A percentile compares a stretch with the other conserved stretches of the same genome.
phyloP scores from a whole-genome alignment of 2,329 filamentous ascomycete species.

The Epichloe baconii region DNA sequence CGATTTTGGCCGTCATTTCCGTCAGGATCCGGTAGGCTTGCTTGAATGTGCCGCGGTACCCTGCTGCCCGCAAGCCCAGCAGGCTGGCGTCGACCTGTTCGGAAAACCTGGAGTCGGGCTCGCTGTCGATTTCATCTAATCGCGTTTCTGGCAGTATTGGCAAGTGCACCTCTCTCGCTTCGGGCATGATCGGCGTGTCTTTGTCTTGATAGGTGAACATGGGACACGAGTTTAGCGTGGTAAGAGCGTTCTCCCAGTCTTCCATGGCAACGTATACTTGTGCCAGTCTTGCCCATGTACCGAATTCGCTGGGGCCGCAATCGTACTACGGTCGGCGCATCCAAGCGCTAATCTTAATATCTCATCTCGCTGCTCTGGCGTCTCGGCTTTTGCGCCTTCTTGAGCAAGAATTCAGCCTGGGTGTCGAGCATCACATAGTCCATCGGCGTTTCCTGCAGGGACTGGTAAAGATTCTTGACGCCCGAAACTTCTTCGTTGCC shows the following conservation, averaged over 20 bases:
- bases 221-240: conserved; percentile 93
- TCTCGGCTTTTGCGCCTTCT: conserved; percentile 54
- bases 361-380: conserved; percentile 43
- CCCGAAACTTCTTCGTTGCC: conserved; percentile 97
- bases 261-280: conserved; percentile 91
- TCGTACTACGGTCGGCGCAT: conserved; percentile 86
- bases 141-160: conserved; percentile 80
- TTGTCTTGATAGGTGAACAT: conserved; percentile 99
- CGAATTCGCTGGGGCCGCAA: conserved; percentile 92
- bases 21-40: conserved; percentile 90
- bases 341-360: conserved; percentile 78
- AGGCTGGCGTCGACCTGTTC: conserved; percentile 83
- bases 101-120: conserved; percentile 64
- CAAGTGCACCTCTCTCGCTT: conserved; percentile 75
- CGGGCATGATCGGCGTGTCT: conserved; percentile 86
- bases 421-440: conserved; percentile 94
- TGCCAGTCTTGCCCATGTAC: conserved; percentile 86
- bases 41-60: conserved; percentile 90
- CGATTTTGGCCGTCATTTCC: conserved; percentile 91
- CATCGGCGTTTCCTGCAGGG: conserved; percentile 86
- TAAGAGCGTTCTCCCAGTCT: conserved; percentile 89
- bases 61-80: conserved; percentile 71
- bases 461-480: conserved; percentile 74
- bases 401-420: conserved; percentile 81
- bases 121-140: conserved; percentile 92